A percentile compares a stretch with the other conserved stretches of the same genome.
Conservation (phyloP, 768 basidiomycete genomes). For the Cystofilobasidium capitatum region DNA sequence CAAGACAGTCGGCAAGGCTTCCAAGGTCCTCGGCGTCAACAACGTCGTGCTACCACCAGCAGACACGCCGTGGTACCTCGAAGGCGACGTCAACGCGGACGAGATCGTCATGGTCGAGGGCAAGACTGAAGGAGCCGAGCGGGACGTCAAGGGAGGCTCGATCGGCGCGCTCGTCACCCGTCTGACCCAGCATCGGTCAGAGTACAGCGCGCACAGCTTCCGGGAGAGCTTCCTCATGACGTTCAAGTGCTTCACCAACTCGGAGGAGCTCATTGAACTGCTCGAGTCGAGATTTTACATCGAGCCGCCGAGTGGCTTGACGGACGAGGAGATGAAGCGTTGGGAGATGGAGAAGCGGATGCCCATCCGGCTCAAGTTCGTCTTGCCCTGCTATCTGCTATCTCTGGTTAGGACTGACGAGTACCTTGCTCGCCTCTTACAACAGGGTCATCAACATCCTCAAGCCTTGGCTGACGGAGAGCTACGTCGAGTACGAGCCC, state of each 20-base stretch:
- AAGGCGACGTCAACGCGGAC: conserved; percentile 61
- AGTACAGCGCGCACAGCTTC: conserved; percentile 69
- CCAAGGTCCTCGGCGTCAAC: conserved; percentile 39
- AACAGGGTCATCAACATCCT: conserved; percentile 77
- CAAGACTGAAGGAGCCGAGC: conserved; percentile 32
- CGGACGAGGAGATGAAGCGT: conserved; percentile 53
- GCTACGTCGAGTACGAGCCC: conserved; percentile 49
- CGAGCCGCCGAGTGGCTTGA: conserved; percentile 59
- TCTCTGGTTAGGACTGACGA: not conserved
- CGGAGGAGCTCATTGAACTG: conserved; percentile 70
- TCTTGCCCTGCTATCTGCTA: conserved; percentile 5
- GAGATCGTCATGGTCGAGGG: conserved; percentile 83
- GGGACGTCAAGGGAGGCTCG: conserved; percentile 75
- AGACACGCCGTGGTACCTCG: conserved; percentile 68
- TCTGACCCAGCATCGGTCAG: conserved; percentile 66
- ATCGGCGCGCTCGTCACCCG: conserved; percentile 76
- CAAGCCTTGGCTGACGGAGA: conserved; percentile 78
- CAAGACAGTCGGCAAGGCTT: conserved; percentile 27
- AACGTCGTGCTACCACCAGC: conserved; percentile 21
- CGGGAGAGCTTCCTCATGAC: conserved; percentile 89
- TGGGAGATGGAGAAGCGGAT: conserved; percentile 82
- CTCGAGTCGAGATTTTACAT: conserved; percentile 73
- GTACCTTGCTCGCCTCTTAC: not conserved
- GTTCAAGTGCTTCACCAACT: conserved; percentile 83
- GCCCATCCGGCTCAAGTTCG: conserved; percentile 75